phyloP scores from a whole-genome alignment of 2,329 filamentous ascomycete genomes.

The Diaporthe citri region DNA sequence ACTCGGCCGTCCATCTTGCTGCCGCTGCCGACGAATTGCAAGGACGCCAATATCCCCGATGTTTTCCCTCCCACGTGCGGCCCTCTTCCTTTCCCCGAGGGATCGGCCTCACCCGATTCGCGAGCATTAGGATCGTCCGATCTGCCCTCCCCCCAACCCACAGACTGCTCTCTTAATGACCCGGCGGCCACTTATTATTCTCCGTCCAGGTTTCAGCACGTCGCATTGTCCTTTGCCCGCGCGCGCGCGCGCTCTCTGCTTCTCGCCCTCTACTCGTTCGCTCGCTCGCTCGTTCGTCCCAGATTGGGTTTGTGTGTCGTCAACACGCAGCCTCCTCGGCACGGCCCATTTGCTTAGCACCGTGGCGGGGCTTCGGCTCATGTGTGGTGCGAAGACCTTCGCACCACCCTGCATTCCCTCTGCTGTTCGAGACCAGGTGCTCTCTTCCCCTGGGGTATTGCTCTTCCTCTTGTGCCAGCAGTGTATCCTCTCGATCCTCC shows the following conservation, averaged over 20 bases:
- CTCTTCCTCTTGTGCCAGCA: not conserved
- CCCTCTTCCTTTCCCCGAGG: not conserved
- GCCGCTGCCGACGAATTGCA: not conserved
- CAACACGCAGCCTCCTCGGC: not conserved
- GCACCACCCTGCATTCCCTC: not conserved
- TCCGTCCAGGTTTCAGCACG: constrained; percentile 1
- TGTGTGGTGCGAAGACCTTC: not conserved
- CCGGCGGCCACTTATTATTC: not conserved
- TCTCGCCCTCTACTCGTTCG: not conserved
- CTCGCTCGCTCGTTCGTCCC: not conserved
- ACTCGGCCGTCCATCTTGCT: not conserved
- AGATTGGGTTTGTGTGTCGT: not conserved
- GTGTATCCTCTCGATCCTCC: not conserved
- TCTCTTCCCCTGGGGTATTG: not conserved
- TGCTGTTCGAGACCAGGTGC: too few relatives aligned
- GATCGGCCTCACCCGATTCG: not conserved
- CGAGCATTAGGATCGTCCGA: not conserved
- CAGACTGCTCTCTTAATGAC: not conserved
- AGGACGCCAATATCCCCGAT: not conserved
- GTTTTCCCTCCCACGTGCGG: not conserved
- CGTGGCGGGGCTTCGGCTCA: not conserved
- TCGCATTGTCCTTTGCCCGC: not conserved
- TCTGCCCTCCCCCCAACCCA: not conserved
- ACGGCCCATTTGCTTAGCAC: not conserved
- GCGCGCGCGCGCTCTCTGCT: not conserved